Evolutionary conservation across 2,329 filamentous ascomycete species (phyloP).

Genomic region (Clonostachys sp.): DNA sequence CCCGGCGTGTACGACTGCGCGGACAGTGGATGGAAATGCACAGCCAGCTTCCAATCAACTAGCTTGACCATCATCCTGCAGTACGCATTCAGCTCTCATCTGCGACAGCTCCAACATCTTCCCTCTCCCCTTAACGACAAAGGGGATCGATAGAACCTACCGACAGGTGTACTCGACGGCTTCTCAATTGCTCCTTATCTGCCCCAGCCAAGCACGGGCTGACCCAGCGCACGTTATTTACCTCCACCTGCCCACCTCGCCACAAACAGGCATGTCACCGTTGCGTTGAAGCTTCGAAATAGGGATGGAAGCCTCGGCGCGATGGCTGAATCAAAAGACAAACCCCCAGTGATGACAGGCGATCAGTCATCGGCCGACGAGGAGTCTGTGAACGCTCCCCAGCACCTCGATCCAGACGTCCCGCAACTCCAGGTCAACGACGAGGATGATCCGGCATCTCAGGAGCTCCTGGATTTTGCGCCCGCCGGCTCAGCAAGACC

Average conservation of each 20-base stretch:
- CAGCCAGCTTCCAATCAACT: too few relatives aligned
- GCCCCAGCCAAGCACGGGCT: too few relatives aligned
- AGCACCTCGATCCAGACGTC: conserved; percentile 2
- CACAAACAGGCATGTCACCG: conserved; percentile 4
- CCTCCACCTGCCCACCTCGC: neutral
- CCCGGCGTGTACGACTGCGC: too few relatives aligned
- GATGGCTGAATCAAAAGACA: conserved; percentile 45
- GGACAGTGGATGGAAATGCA: too few relatives aligned
- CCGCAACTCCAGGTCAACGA: conserved; percentile 2
- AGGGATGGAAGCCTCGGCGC: conserved; percentile 33
- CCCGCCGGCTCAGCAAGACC: neutral
- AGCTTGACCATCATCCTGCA: too few relatives aligned
- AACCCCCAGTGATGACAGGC: conserved; percentile 22
- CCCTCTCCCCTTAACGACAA: too few relatives aligned
- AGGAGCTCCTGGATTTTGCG: conserved; percentile 15
- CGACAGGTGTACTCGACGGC: too few relatives aligned
- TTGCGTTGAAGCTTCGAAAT: conserved; percentile 6
- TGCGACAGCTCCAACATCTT: too few relatives aligned
- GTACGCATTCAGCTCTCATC: too few relatives aligned
- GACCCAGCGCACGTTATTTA: too few relatives aligned
- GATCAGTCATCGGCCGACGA: conserved; percentile 5
- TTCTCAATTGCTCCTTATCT: too few relatives aligned
- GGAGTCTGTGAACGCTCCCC: conserved; percentile 3
- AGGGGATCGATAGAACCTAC: too few relatives aligned
- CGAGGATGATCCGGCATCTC: conserved; percentile 10